Evolutionary conservation across 2,329 filamentous ascomycete genomes (phyloP), one percentile per base, ranked within the genome.

Genomic region (Colletotrichum neosansevieriae): DNA sequence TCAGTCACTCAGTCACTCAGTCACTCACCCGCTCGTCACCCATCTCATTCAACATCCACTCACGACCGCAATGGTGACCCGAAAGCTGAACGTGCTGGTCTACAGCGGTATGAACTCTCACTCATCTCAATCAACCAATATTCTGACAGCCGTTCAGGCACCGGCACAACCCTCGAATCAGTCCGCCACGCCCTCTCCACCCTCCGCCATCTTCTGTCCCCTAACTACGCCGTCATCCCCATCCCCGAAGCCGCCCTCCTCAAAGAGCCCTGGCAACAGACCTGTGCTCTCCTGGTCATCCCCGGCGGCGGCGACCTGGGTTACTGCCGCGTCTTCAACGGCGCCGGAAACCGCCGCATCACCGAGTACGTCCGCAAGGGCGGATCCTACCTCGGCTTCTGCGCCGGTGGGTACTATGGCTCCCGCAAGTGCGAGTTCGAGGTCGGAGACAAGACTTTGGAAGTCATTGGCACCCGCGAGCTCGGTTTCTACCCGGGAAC

Each of bases 331-430:
- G 90, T 89, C 2, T 86, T 99, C 71, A 96, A 98, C 77, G 96
- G 96, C 40, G 85, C 89, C 59, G 96, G 95, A 1, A 99, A 98
- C 78, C 87, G 91, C 40, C 87, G 88, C 72, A 98, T 99, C 78
- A 84, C 86, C 63, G 91, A 95, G 72, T 99, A 92, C 75, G 93
- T 99, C 57, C 92, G 94, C 67, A 86, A 88, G 34, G 96, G 96
- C 32, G 96, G 96, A 15, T 84, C 88, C 0, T 99, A 96, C 76
- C 86, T 99, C 2, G 96, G 96, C 0, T 91, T 99, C 74, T 99
- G 96, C 77, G 96, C 96, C 2, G 96, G 96, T 5, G 96, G 92
- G 11, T 99, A 99, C 80, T 99, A 97, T 75, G 96, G 92, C 21
- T 90, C 86, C 72, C 84, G 85, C 44, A 86, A 85, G 71, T 98